Conservation (phyloP, 2,329 filamentous ascomycete genomes). For the Aspergillus candidus region DNA sequence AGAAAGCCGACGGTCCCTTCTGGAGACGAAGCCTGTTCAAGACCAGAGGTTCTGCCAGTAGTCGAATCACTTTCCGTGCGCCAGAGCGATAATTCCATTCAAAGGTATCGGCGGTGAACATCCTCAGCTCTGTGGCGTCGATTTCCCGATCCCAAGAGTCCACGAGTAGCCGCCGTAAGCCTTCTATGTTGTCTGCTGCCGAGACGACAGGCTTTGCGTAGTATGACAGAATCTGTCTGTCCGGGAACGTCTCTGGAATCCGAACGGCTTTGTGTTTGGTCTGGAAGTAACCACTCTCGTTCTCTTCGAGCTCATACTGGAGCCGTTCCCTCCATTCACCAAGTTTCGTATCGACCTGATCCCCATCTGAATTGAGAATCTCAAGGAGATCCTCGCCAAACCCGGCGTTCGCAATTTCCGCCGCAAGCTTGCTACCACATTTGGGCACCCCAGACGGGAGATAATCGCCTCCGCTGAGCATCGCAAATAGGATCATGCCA, state of each 20-base stretch:
- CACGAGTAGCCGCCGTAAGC: constrained; percentile 47
- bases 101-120: constrained; percentile 72
- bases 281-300: constrained; percentile 74
- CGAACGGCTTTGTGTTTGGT: constrained; percentile 65
- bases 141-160: constrained; percentile 56
- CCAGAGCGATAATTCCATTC: constrained; percentile 77
- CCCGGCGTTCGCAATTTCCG: constrained; percentile 80
- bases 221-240: constrained; percentile 69
- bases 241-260: constrained; percentile 78
- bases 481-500: constrained; percentile 86
- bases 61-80: constrained; percentile 76
- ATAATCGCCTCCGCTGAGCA: constrained; percentile 96
- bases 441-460: constrained; percentile 79
- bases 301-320: constrained; percentile 70
- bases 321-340: constrained; percentile 66
- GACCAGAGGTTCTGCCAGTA: constrained; percentile 72
- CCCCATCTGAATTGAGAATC: constrained; percentile 50
- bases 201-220: constrained; percentile 88
- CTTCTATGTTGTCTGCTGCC: constrained; percentile 49
- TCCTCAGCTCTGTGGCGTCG: constrained; percentile 61
- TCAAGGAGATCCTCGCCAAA: constrained; percentile 68
- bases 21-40: constrained; percentile 47
- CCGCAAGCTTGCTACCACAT: constrained; percentile 81
- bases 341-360: constrained; percentile 37
- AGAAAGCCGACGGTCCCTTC: constrained; percentile 31